Evolutionary conservation across 202 grass and related monocot genomes (phyloP).

Genomic region (Panicum virgatum): DNA sequence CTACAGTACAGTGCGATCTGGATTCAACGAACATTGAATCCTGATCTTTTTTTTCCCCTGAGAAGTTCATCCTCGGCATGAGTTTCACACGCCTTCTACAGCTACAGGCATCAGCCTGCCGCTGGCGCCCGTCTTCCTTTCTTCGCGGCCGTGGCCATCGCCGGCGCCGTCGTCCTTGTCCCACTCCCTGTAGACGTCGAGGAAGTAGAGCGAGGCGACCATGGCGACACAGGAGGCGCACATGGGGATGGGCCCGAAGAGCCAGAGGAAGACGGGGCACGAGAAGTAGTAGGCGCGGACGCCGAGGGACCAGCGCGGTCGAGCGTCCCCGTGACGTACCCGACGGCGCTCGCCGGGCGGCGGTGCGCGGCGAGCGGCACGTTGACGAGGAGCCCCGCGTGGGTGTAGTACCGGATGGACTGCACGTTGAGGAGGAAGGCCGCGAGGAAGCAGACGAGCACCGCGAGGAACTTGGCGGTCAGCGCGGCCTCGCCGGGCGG

Average conservation of each 20-base stretch:
- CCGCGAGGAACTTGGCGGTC: conserved; percentile 70
- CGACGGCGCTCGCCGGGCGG: conserved; percentile 25
- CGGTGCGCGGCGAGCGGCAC: conserved; percentile 52
- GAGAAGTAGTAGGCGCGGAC: conserved; percentile 84
- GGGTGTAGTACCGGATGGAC: conserved; percentile 93
- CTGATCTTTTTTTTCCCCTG: background rate
- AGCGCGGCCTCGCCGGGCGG: conserved; percentile 34
- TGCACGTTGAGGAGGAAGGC: conserved; percentile 90
- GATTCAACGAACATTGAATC: conserved; percentile 27
- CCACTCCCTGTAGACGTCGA: conserved; percentile 35
- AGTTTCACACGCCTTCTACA: background rate
- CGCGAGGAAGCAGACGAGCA: conserved; percentile 83
- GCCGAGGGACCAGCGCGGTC: conserved; percentile 87
- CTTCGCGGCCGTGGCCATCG: background rate
- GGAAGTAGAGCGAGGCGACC: conserved; percentile 67
- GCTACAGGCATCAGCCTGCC: background rate
- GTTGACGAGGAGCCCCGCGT: conserved; percentile 68
- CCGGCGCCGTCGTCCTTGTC: background rate
- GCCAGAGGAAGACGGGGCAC: conserved; percentile 50
- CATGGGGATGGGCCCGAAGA: conserved; percentile 67
- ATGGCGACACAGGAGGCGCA: conserved; percentile 48
- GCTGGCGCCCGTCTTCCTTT: background rate
- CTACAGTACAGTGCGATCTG: background rate
- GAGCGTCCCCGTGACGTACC: conserved; percentile 57
- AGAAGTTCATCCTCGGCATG: background rate